Conservation (phyloP, 805 yeast genomes). For the Saturnispora zaruensis region DNA sequence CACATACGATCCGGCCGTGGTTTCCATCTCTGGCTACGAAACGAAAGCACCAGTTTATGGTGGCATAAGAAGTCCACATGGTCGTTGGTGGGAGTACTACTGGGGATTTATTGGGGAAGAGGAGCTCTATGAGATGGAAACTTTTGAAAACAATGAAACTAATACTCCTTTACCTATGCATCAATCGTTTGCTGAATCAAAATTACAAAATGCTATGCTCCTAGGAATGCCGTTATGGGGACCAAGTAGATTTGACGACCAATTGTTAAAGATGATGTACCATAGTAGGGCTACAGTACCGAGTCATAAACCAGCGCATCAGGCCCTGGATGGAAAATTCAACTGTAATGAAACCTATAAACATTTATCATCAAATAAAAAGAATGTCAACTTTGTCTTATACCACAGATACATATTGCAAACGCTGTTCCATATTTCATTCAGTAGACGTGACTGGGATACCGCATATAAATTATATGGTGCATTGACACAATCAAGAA, state of each 20-base stretch:
- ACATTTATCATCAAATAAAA: not conserved
- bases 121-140: slow-evolving; percentile 1
- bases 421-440: slow-evolving; percentile 3
- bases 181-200: not conserved
- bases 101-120: slow-evolving; percentile 4
- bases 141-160: not conserved
- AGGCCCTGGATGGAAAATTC: not conserved
- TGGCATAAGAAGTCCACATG: not conserved
- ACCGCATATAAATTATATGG: slow-evolving; percentile 3
- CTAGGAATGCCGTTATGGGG: slow-evolving; percentile 2
- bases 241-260: slow-evolving; percentile 2
- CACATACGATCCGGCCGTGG: not conserved
- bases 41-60: not conserved
- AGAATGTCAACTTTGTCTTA: not conserved
- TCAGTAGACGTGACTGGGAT: slow-evolving; percentile 4
- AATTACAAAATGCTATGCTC: not conserved
- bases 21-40: slow-evolving; percentile 5
- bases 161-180: not conserved
- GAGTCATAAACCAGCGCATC: not conserved
- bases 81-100: slow-evolving; percentile 1
- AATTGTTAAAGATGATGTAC: slow-evolving; percentile 1
- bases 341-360: not conserved
- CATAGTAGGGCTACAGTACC: not conserved
- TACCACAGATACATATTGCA: slow-evolving; percentile 3
- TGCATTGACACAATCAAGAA: not conserved